These are phyloP conservation scores for Aspergillus ellipticus DNA, from an alignment of 495 filamentous ascomycete genomes.

Conservation along the genomic window DNA sequence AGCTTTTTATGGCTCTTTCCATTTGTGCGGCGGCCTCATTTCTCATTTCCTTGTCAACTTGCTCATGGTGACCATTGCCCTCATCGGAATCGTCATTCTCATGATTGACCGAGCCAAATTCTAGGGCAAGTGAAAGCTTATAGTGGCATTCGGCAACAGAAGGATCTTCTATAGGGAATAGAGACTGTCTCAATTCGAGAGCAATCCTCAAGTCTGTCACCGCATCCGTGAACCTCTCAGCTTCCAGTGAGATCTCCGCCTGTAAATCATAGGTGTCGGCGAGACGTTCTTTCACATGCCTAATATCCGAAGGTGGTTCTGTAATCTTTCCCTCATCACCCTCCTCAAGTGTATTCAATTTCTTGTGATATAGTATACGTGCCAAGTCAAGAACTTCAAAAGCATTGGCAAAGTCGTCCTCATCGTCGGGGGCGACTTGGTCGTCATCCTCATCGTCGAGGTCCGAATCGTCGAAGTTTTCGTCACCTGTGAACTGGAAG, in stretches of 20 bases:
- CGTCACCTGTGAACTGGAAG: constrained; percentile 92
- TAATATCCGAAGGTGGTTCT: constrained; percentile 45
- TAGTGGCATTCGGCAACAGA: constrained; percentile 90
- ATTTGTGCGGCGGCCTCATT: constrained; percentile 74
- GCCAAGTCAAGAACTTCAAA: constrained; percentile 91
- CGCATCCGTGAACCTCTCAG: constrained; percentile 80
- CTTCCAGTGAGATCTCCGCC: constrained; percentile 91
- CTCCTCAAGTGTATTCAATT: constrained; percentile 52
- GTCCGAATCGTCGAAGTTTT: constrained; percentile 78
- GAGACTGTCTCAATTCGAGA: constrained; percentile 67
- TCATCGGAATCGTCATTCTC: constrained; percentile 44
- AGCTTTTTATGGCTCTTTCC: constrained; percentile 78
- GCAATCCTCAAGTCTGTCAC: constrained; percentile 73
- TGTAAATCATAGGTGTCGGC: constrained; percentile 90
- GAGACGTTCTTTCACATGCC: constrained; percentile 72
- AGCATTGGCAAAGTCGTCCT: constrained; percentile 86
- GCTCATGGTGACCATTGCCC: constrained; percentile 27
- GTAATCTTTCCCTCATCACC: constrained; percentile 49
- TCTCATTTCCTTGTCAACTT: constrained; percentile 64
- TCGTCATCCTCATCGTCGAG: constrained; percentile 60
- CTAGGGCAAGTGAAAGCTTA: constrained; percentile 91
- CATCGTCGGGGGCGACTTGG: constrained; percentile 58
- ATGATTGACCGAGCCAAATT: constrained; percentile 81
- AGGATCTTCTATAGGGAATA: constrained; percentile 75
- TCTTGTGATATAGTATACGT: constrained; percentile 69